phyloP scores from a whole-genome alignment of 164 flowering plant species.

The Santalum album region DNA sequence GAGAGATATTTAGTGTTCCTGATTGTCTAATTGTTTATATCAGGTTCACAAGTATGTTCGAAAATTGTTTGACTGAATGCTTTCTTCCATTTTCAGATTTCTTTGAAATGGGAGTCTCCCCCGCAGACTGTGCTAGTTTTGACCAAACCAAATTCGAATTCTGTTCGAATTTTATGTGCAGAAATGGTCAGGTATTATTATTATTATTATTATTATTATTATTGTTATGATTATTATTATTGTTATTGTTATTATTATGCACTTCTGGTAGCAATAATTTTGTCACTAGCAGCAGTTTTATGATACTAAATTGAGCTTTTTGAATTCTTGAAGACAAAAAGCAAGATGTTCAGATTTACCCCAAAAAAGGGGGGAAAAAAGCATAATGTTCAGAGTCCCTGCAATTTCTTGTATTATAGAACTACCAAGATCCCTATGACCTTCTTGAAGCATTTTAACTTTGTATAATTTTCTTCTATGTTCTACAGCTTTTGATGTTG shows the following conservation, averaged over 20 bases:
- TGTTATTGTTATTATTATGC: not conserved
- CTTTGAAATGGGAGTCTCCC: slow-evolving; percentile 81
- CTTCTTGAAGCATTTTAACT: no score
- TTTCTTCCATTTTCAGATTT: slow-evolving; percentile 56
- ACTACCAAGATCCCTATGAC: no score
- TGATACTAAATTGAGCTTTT: not conserved
- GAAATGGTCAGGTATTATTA: slow-evolving; percentile 79
- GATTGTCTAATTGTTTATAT: not conserved
- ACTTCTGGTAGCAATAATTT: not conserved
- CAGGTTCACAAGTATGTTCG: not conserved
- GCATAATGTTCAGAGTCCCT: no score
- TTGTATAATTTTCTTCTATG: no score
- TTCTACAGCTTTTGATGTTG: no score
- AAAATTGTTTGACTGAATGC: slow-evolving; percentile 10
- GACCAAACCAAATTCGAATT: slow-evolving; percentile 83
- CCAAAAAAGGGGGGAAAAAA: no score
- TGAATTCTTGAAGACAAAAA: not conserved
- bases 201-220: slow-evolving; percentile 2
- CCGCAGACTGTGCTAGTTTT: slow-evolving; percentile 82
- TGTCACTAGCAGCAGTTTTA: not conserved
- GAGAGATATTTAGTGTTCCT: not conserved
- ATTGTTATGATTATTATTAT: no score
- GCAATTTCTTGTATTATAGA: no score
- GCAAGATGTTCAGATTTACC: no score
- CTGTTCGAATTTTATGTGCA: slow-evolving; percentile 67